Base-by-base conservation (phyloP, 2,329 filamentous ascomycete species). In the Hypoxylon sp. region DNA sequence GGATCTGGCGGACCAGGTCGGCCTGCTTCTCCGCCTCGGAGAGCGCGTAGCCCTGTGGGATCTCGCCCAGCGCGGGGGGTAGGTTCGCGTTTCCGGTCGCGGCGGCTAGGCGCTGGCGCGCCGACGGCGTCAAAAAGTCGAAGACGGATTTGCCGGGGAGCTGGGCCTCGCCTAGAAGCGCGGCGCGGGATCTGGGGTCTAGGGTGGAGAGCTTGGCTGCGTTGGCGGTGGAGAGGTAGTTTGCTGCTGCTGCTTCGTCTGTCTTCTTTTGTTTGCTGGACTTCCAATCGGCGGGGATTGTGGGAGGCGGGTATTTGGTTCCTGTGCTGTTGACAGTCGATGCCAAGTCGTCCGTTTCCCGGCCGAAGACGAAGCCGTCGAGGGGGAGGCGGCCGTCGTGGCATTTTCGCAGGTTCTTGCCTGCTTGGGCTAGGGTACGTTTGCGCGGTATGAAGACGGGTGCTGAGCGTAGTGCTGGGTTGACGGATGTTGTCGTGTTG, bases 131-230 rank as follows among this genome's bases (percentile, higher is more conserved):
- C 59, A 99, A 80, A 70, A 89, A 99, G 71, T 97, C 92, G 69
- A 97, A 99, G 2, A 99, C 86, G 0, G 94, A 97, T 73, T 97
- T 97, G 0, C 91, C 90, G 0, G 92, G 92, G 0, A 97, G 76
- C 25, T 84, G 81, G 27, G 83, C 78, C 73, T 97, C 93, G 25
- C 92, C 92, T 1, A 97, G 78, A 1, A 96, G 77, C 3, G 84
- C 84, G 8, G 91, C 92, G 55, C 94, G 84, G 30, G 87, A 78
- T 65, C 84, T 87, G 0, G 90, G 86, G 67, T 96, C 85, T 6
- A 96, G 78, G 1, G 78, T 83, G 0, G 90, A 94, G 2, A 83
- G 77, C 69, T 87, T 92, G 6, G 91, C 91, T 1, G 88, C 89
- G 51, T 94, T 89, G 26, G 88, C 79, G 2, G 88, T 83, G 4